Conservation (phyloP, 140 eudicot species). For the Bidens hawaiensis region DNA sequence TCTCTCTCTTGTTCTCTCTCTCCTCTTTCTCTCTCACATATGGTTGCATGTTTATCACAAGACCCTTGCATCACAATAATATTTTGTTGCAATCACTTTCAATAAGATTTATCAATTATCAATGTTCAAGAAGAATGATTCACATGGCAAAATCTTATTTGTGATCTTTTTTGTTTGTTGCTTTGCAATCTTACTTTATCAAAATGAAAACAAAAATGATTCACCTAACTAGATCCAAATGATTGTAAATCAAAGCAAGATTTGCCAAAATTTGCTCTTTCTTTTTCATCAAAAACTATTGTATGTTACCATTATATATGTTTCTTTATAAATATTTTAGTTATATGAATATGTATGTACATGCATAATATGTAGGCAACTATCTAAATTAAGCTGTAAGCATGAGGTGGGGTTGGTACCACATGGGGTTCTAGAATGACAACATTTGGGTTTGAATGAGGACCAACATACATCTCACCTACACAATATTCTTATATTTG, state of each 20-base stretch:
- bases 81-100: conserved; percentile 18
- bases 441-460: conserved; percentile 22
- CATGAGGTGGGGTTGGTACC: conserved; percentile 19
- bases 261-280: background rate
- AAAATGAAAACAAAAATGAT: background rate
- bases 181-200: background rate
- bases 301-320: no score
- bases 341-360: background rate
- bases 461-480: conserved; percentile 24
- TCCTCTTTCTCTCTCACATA: conserved; percentile 3
- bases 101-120: conserved; percentile 21
- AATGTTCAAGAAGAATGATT: conserved; percentile 6
- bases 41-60: conserved; percentile 34
- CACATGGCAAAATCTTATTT: background rate
- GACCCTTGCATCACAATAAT: background rate
- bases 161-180: background rate
- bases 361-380: background rate
- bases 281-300: background rate
- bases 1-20: background rate
- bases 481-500: conserved; percentile 26
- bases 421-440: conserved; percentile 26
- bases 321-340: no score
- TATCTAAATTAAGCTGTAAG: conserved; percentile 14
- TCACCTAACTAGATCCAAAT: background rate
- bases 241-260: background rate